Percentiles rank a stretch among this genome's conserved stretches.
Evolutionary conservation across 805 yeast species (phyloP).

Genomic region (Wickerhamiella shivajii): DNA sequence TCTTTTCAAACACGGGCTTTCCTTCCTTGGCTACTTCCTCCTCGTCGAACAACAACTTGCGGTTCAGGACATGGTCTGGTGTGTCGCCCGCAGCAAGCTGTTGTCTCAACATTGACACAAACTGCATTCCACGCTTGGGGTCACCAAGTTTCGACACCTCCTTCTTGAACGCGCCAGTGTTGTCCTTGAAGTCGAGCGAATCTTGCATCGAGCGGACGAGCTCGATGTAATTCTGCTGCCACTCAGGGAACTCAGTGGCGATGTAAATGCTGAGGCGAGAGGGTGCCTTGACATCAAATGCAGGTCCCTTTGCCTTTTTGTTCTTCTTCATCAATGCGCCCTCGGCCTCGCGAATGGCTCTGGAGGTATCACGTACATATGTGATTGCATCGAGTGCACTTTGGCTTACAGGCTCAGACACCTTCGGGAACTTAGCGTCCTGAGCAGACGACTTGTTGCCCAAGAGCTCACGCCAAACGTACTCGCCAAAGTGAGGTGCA

Average conservation of each 20-base stretch:
- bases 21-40: conserved; percentile 43
- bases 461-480: conserved; percentile 70
- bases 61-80: conserved; percentile 70
- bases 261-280: conserved; percentile 58
- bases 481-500: conserved; percentile 93
- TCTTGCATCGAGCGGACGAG: conserved; percentile 61
- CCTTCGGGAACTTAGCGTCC: conserved; percentile 65
- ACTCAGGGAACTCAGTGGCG: conserved; percentile 75
- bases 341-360: conserved; percentile 87
- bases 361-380: conserved; percentile 63
- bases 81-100: conserved; percentile 39
- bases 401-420: conserved; percentile 48
- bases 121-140: conserved; percentile 97
- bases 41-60: conserved; percentile 78
- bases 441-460: conserved; percentile 55
- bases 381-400: conserved; percentile 52
- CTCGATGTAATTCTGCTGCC: conserved; percentile 72
- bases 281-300: conserved; percentile 61
- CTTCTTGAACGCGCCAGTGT: conserved; percentile 26
- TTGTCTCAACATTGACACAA: conserved; percentile 72
- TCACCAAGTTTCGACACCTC: conserved; percentile 37
- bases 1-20: conserved; percentile 40
- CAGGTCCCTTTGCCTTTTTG: conserved; percentile 70
- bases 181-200: conserved; percentile 21
- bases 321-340: conserved; percentile 64